Conservation (phyloP, 305 asterid genomes). For the Rubia balearica region DNA sequence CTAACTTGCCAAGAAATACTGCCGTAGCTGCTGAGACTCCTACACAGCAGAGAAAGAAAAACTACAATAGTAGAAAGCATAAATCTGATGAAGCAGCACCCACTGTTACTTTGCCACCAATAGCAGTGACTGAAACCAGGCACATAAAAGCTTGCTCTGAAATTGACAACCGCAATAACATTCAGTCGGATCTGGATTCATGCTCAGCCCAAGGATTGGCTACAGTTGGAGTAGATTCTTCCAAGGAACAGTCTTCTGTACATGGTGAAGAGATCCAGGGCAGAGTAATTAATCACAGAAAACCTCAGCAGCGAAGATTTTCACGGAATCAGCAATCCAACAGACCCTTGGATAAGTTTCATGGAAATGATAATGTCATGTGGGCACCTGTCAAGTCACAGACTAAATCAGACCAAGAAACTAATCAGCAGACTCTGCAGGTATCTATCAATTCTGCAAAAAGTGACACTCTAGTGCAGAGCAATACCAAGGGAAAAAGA, state of each 20-base stretch:
- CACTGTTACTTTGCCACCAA: slow-evolving; percentile 28
- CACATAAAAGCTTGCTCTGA: slow-evolving; percentile 31
- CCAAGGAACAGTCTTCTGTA: slow-evolving; percentile 32
- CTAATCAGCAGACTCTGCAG: slow-evolving; percentile 29
- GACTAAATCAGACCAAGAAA: slow-evolving; percentile 57
- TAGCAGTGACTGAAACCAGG: slow-evolving; percentile 21
- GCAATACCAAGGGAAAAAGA: slow-evolving; percentile 65
- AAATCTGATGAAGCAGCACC: slow-evolving; percentile 38
- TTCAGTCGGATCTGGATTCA: slow-evolving; percentile 30
- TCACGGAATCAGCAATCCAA: slow-evolving; percentile 62
- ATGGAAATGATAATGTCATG: slow-evolving; percentile 52
- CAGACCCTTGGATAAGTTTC: slow-evolving; percentile 51
- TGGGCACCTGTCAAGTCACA: slow-evolving; percentile 91
- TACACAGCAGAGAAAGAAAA: slow-evolving; percentile 53
- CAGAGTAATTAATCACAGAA: slow-evolving; percentile 48
- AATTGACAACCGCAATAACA: slow-evolving; percentile 32
- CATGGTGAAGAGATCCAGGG: slow-evolving; percentile 46
- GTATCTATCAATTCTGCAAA: slow-evolving; percentile 35
- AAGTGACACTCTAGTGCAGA: slow-evolving; percentile 38
- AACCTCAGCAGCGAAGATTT: slow-evolving; percentile 60
- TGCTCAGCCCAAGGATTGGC: slow-evolving; percentile 28
- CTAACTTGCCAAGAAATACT: slow-evolving; percentile 31
- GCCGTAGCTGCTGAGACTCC: slow-evolving; percentile 34
- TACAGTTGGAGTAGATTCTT: slow-evolving; percentile 33
- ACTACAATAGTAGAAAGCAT: slow-evolving; percentile 46